Evolutionary conservation across 2,329 filamentous ascomycete genomes (phyloP), one percentile per base, ranked within the genome.

Genomic region (Fusarium cyanostomum): DNA sequence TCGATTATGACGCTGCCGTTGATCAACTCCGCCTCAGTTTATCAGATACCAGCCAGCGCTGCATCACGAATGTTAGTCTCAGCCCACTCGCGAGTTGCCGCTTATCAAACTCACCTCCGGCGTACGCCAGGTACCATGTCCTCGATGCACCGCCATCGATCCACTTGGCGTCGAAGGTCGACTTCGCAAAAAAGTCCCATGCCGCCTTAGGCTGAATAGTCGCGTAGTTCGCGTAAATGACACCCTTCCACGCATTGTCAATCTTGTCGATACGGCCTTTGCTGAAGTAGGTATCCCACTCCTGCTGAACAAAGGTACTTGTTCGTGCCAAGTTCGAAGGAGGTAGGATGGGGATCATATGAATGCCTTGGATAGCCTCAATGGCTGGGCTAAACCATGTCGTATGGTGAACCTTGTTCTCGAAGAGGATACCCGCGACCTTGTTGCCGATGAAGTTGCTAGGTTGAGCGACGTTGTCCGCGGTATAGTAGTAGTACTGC

Each of bases 401-500:
- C 4, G 91, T 90, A 76, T 97, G 92, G 74, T 98, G 92, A 51
- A 93, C 85, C 78, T 98, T 98, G 81, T 97, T 97, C 78, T 98
- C 94, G 71, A 97, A 98, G 8, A 96, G 74, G 64, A 89, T 89
- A 7, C 86, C 86, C 3, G 83, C 82, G 33, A 84, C 86, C 77
- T 91, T 93, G 81, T 98, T 98, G 37, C 81, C 85, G 62, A 92
- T 88, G 73, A 96, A 97, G n/a, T 89, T 80, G 1, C 82, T 68
- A 0, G 94, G 94, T 69, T 97, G 86, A 15, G 83, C 77, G 48
- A 77, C 81, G 75, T 97, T 97, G 75, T 84, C 80, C 34, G 77
- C 81, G 7, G 84, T 82, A 80, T 96, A 91, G 43, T 97, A 85
- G 79, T 96, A 97, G 80, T 98, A 97, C 54, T 86, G 82, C 59